phyloP scores from a whole-genome alignment of 306 rosid species.

The Corylus avellana region DNA sequence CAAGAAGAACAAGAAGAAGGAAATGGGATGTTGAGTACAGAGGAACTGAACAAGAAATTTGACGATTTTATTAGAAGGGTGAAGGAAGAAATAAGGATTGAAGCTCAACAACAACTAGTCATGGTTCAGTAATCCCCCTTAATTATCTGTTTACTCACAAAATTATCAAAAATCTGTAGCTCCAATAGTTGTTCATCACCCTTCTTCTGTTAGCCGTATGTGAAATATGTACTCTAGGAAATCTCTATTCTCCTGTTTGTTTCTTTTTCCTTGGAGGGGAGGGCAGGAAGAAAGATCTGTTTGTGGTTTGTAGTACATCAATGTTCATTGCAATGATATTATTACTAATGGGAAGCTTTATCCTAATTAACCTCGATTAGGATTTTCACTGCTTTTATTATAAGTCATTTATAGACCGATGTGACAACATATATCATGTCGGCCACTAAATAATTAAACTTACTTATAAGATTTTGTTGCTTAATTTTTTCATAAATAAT shows the following conservation, averaged over 20 bases:
- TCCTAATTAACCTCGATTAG: too few relatives aligned
- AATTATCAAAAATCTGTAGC: neutral
- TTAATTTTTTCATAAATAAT: too few relatives aligned
- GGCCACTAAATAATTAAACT: too few relatives aligned
- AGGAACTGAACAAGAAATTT: constrained; percentile 72
- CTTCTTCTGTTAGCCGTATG: constrained; percentile 4
- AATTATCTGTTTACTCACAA: neutral
- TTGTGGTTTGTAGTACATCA: neutral
- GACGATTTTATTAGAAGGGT: constrained; percentile 82
- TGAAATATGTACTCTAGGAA: constrained; percentile 8
- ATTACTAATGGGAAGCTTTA: too few relatives aligned
- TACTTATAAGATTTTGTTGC: too few relatives aligned
- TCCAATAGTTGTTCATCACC: neutral
- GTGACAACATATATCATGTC: too few relatives aligned
- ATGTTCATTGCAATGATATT: neutral
- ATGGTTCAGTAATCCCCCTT: constrained; percentile 37
- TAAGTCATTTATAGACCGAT: too few relatives aligned
- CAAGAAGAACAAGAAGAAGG: constrained; percentile 55
- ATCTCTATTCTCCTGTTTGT: constrained; percentile 7
- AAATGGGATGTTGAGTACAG: constrained; percentile 49
- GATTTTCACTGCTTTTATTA: too few relatives aligned
- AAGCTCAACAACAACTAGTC: constrained; percentile 59
- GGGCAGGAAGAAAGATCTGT: too few relatives aligned
- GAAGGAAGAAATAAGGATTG: constrained; percentile 67
- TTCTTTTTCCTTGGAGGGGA: neutral